These are phyloP conservation scores for Podospora conica DNA, from an alignment of 495 filamentous ascomycete genomes.

Conservation along the genomic window DNA sequence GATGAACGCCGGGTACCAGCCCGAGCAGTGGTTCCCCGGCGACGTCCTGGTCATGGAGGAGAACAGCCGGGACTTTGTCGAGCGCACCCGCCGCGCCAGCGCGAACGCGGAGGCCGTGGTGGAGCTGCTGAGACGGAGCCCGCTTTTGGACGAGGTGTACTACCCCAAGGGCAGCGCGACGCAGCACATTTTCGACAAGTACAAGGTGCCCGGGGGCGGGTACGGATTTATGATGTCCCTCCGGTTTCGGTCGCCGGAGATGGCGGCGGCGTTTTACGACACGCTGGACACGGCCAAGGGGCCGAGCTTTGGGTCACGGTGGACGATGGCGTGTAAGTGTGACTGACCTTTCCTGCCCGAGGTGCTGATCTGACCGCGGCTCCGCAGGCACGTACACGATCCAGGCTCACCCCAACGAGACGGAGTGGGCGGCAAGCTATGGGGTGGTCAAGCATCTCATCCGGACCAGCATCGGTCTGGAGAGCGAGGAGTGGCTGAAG, in stretches of 20 bases:
- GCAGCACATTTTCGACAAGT: constrained; percentile 15
- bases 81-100: constrained; percentile 8
- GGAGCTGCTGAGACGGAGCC: background rate
- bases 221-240: constrained; percentile 26
- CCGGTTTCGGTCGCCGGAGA: constrained; percentile 1
- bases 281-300: constrained; percentile 23
- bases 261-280: constrained; percentile 22
- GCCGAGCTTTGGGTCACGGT: constrained; percentile 27
- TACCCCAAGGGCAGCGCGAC: constrained; percentile 18
- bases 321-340: constrained; percentile 21
- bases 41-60: constrained; percentile 19
- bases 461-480: constrained; percentile 28
- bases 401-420: constrained; percentile 24
- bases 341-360: background rate
- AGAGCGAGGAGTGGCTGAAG: constrained; percentile 20
- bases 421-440: constrained; percentile 21
- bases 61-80: constrained; percentile 20
- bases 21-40: constrained; percentile 14
- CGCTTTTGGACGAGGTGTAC: constrained; percentile 16
- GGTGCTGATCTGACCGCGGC: background rate
- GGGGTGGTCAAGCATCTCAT: constrained; percentile 28
- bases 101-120: constrained; percentile 13
- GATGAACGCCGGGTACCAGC: background rate
- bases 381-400: constrained; percentile 17
- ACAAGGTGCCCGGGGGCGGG: background rate